Evolutionary conservation across 768 basidiomycete species (phyloP).

Genomic region (Auricularia heimuer): DNA sequence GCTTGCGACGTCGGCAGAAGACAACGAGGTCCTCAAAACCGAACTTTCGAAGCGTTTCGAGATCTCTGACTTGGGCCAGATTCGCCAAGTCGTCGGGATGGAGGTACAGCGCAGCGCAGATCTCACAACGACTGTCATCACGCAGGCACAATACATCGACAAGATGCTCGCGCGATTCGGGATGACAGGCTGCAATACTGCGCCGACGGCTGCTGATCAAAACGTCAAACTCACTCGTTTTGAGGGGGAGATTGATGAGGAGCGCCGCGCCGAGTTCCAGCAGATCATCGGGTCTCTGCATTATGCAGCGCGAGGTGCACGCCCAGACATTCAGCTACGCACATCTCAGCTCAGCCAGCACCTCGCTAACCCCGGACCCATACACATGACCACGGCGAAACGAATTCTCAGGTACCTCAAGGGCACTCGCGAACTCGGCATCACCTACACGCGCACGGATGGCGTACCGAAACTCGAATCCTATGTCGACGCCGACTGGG

Average conservation of each 20-base stretch:
- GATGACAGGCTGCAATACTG: slow-evolving; percentile 4
- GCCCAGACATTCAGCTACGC: slow-evolving; percentile 13
- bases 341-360: slow-evolving; percentile 14
- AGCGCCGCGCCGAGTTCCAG: slow-evolving; percentile 11
- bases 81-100: slow-evolving; percentile 1
- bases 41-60: slow-evolving; percentile 15
- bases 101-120: neutral
- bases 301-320: slow-evolving; percentile 15
- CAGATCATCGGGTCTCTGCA: slow-evolving; percentile 21
- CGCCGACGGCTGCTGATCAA: neutral
- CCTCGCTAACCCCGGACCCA: slow-evolving; percentile 2
- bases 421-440: neutral
- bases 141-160: too few relatives aligned
- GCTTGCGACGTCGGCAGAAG: slow-evolving; percentile 9
- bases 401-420: slow-evolving; percentile 4
- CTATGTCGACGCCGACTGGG: slow-evolving; percentile 15
- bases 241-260: slow-evolving; percentile 2
- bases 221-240: slow-evolving; percentile 4
- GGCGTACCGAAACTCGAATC: slow-evolving; percentile 3
- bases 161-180: too few relatives aligned
- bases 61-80: slow-evolving; percentile 18
- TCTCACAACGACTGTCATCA: neutral
- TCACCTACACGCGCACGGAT: slow-evolving; percentile 3
- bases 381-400: slow-evolving; percentile 4
- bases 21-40: slow-evolving; percentile 18